A percentile compares a stretch with the other conserved stretches of the same genome.
These are phyloP conservation scores for Avena atlantica DNA, from an alignment of 176 grass and related monocot species.

Conservation along the genomic window DNA sequence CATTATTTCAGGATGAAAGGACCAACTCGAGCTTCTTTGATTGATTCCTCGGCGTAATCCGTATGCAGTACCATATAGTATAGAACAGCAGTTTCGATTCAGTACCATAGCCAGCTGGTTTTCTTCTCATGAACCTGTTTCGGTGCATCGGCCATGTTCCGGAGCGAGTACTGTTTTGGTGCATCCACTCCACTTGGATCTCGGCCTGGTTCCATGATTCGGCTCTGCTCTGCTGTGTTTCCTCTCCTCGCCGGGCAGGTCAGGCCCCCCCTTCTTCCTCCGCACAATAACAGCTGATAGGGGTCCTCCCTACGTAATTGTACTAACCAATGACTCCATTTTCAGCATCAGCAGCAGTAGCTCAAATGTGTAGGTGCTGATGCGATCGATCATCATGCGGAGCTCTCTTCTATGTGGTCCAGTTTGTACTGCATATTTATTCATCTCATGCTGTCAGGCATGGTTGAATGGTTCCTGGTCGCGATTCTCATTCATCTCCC, in stretches of 20 bases:
- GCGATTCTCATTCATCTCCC: not conserved
- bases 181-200: constrained; percentile 27
- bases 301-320: constrained; percentile 5
- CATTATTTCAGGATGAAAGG: too few relatives aligned
- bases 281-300: constrained; percentile 9
- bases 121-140: constrained; percentile 14
- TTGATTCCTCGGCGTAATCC: not conserved
- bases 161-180: constrained; percentile 6
- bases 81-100: not conserved
- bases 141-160: constrained; percentile 29
- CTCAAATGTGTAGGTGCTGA: constrained; percentile 34
- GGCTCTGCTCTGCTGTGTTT: not conserved
- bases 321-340: not conserved
- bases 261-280: constrained; percentile 15
- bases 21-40: too few relatives aligned
- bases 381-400: constrained; percentile 32
- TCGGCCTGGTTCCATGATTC: constrained; percentile 30
- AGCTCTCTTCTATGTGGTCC: constrained; percentile 9
- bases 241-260: constrained; percentile 26
- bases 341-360: not conserved
- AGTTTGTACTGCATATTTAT: not conserved
- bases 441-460: not conserved
- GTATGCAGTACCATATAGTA: not conserved
- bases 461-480: not conserved
- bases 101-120: constrained; percentile 31